These are phyloP conservation scores for Cyclotella cryptica DNA, from an alignment of 108 stramenopile genomes.

Conservation along the genomic window DNA sequence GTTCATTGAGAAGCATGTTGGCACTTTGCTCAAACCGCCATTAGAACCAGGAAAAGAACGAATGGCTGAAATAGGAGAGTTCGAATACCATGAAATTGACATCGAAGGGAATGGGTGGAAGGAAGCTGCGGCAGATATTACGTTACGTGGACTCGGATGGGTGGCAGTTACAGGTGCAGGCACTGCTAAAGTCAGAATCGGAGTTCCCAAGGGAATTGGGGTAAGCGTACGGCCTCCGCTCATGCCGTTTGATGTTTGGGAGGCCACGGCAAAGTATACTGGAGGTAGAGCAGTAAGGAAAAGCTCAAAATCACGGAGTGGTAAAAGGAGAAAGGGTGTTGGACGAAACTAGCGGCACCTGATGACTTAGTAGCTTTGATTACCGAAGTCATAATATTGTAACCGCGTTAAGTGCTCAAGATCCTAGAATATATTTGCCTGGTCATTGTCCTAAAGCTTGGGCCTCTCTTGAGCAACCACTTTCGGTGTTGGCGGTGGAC, in stretches of 20 bases:
- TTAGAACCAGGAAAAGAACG: constrained; percentile 78
- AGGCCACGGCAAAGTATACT: constrained; percentile 85
- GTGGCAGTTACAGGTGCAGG: constrained; percentile 95
- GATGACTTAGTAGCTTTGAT: no score
- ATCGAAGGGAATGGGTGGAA: constrained; percentile 94
- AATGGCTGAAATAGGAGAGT: constrained; percentile 87
- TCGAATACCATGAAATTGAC: constrained; percentile 84
- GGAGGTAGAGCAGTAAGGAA: constrained; percentile 83
- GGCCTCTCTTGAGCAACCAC: neutral
- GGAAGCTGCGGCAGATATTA: constrained; percentile 93
- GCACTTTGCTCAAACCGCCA: constrained; percentile 93
- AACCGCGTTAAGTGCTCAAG: neutral
- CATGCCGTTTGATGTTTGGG: constrained; percentile 94
- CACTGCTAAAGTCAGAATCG: constrained; percentile 70
- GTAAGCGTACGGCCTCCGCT: constrained; percentile 85
- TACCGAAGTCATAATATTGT: no score
- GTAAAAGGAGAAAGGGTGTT: constrained; percentile 78
- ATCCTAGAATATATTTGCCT: neutral
- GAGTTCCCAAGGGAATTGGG: constrained; percentile 87
- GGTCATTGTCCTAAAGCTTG: neutral
- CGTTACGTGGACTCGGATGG: constrained; percentile 96
- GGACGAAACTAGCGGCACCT: constrained; percentile 60
- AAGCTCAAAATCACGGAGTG: constrained; percentile 67
- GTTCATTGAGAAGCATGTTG: constrained; percentile 87
- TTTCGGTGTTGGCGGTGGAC: no score